A percentile compares a stretch with the other conserved stretches of the same genome.
Conservation (phyloP, 495 filamentous ascomycete genomes). For the Tuber brumale region DNA sequence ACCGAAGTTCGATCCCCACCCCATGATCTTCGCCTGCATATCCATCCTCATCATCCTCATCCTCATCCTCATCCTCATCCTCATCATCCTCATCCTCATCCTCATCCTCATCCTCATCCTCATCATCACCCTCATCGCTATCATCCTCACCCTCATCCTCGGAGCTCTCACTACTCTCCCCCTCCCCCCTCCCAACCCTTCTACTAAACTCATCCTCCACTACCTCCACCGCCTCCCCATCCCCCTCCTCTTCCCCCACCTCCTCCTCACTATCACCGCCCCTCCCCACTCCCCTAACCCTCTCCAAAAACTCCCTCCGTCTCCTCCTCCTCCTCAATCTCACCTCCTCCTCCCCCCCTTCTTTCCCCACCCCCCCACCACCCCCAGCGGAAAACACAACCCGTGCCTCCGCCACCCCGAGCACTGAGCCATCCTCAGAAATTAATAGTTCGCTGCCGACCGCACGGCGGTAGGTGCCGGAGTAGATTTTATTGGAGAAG, state of each 20-base stretch:
- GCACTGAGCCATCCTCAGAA: not conserved
- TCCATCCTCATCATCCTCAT: not conserved
- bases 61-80: not conserved
- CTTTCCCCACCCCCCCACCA: not conserved
- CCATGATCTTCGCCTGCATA: not conserved
- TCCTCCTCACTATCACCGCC: constrained; percentile 14
- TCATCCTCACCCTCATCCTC: constrained; percentile 41
- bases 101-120: not conserved
- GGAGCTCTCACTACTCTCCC: constrained; percentile 48
- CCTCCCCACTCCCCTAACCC: constrained; percentile 13
- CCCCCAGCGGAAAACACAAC: not conserved
- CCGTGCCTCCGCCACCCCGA: not conserved
- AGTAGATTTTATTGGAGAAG: constrained; percentile 34
- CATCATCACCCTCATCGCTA: not conserved
- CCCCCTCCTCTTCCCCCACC: constrained; percentile 15
- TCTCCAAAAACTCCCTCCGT: constrained; percentile 8
- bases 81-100: not conserved
- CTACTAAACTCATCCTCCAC: constrained; percentile 24
- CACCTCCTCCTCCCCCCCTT: constrained; percentile 11
- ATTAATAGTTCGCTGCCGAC: constrained; percentile 32
- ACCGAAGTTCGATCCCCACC: not conserved
- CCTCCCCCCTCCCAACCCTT: constrained; percentile 39
- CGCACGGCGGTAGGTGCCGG: constrained; percentile 23
- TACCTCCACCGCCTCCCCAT: constrained; percentile 11
- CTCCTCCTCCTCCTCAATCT: not conserved